Evolutionary conservation across 148 eudicot species (phyloP).

Genomic region (Camellia granthamiana): DNA sequence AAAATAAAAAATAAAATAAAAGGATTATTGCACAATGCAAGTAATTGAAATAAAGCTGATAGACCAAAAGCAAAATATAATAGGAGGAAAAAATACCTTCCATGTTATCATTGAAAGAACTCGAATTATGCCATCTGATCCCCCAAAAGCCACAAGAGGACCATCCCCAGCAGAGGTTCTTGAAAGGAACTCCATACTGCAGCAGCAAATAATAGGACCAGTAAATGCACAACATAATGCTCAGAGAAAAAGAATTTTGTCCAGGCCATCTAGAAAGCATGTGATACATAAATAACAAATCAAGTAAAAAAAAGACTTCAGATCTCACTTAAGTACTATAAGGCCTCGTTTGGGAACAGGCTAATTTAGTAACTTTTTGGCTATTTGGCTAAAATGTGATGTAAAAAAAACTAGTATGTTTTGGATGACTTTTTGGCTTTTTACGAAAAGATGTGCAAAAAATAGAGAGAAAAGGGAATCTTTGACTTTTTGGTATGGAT

Average conservation of each 20-base stretch:
- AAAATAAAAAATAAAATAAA: conserved; percentile 5
- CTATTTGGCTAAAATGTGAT: too few relatives aligned
- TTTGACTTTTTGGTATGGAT: too few relatives aligned
- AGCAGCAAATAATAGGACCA: conserved; percentile 19
- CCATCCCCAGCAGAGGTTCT: conserved; percentile 70
- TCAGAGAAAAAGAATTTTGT: neutral
- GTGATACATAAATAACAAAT: neutral
- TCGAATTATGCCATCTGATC: conserved; percentile 96
- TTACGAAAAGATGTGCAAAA: too few relatives aligned
- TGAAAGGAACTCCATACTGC: conserved; percentile 95
- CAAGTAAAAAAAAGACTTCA: neutral
- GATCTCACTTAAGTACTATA: neutral
- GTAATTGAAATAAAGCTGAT: neutral
- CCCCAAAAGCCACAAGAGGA: conserved; percentile 97
- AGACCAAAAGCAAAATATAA: neutral
- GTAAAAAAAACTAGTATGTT: too few relatives aligned
- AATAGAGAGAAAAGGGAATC: too few relatives aligned
- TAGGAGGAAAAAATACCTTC: conserved; percentile 47
- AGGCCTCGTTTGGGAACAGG: too few relatives aligned
- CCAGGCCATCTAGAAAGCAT: conserved; percentile 9
- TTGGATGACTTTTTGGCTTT: too few relatives aligned
- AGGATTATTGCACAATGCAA: conserved; percentile 15
- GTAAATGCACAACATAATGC: neutral
- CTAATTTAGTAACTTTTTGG: too few relatives aligned
- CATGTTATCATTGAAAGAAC: conserved; percentile 97